Base-by-base conservation (phyloP, 1,139 yeast genomes). In the Kodamaea fungicola region DNA sequence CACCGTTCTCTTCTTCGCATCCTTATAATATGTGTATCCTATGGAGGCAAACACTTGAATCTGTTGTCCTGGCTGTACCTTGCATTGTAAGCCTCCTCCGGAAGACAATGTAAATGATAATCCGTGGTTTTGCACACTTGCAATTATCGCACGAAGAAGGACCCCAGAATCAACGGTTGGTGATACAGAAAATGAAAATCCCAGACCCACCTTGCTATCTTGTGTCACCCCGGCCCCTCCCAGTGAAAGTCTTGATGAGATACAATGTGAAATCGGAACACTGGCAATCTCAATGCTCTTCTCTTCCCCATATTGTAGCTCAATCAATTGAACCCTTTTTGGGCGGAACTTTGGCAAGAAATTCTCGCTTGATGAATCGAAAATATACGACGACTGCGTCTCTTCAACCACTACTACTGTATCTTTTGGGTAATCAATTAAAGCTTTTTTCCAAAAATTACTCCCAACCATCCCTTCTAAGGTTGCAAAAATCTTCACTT, bases 11-110 rank as follows among this genome's bases (percentile, higher is more conserved):
- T 35, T 30, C 42, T 42, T 39, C 2, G 61, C 59, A 7, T 37
- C 10, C 1, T 56, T 51, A 36, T 45, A 57, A 9, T 28, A 30
- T n/a, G 28, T 38, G 27, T 42, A 46, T 4, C 32, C 35, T 16
- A 46, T 33, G 2, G 51, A 36, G 2, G 47, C 48, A 32, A 55
- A 46, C 7, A 57, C 49, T 35, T 54, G 59, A 8, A 47, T 51
- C 22, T 37, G 43, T 26, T 42, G 41, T 4, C 53, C 54, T 2
- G 55, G 48, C 6, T 35, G 38, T 2, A 49, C 41, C 13, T 40
- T 43, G 30, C 61, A 56, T 1, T 47, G 32, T 9, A 55, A 42
- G 10, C 46, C 28, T 5, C 56, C 54, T 2, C 49, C 31, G n/a
- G 38, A 32, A 6, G 45, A 33, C 27, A 40, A 36, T 10, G 42